Evolutionary conservation across 495 filamentous ascomycete genomes (phyloP).

Genomic region (Corynascus novoguineensis): DNA sequence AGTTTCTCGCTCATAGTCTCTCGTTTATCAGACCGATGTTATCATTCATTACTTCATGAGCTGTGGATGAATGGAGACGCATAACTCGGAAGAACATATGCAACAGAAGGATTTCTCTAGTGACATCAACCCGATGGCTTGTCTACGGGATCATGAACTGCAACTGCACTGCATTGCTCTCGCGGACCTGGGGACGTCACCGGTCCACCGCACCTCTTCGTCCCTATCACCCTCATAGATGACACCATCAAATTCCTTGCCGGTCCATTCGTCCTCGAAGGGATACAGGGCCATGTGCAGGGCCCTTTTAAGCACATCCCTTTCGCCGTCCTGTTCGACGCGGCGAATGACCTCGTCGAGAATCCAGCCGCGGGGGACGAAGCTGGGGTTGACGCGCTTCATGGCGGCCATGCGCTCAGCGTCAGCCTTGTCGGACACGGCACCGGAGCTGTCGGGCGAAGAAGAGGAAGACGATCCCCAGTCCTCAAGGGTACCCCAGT

Average conservation of each 20-base stretch:
- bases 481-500: constrained; percentile 53
- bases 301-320: constrained; percentile 64
- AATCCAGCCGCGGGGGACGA: constrained; percentile 83
- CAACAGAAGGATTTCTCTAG: no score
- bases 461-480: not conserved
- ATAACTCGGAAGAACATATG: not conserved
- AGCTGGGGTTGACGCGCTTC: constrained; percentile 86
- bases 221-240: constrained; percentile 43
- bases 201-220: constrained; percentile 78
- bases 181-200: constrained; percentile 73
- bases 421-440: constrained; percentile 46
- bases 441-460: not conserved
- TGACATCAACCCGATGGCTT: not conserved
- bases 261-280: constrained; percentile 74
- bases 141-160: constrained; percentile 35
- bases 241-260: constrained; percentile 33
- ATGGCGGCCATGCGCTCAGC: constrained; percentile 61
- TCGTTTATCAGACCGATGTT: constrained; percentile 23
- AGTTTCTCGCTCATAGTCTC: constrained; percentile 32
- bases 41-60: not conserved
- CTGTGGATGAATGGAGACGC: not conserved
- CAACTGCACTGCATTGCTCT: constrained; percentile 91
- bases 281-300: constrained; percentile 78
- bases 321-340: constrained; percentile 78
- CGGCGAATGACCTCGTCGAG: constrained; percentile 85